Evolutionary conservation across 345 rosid species (phyloP).

Genomic region (Aurinia saxatilis): DNA sequence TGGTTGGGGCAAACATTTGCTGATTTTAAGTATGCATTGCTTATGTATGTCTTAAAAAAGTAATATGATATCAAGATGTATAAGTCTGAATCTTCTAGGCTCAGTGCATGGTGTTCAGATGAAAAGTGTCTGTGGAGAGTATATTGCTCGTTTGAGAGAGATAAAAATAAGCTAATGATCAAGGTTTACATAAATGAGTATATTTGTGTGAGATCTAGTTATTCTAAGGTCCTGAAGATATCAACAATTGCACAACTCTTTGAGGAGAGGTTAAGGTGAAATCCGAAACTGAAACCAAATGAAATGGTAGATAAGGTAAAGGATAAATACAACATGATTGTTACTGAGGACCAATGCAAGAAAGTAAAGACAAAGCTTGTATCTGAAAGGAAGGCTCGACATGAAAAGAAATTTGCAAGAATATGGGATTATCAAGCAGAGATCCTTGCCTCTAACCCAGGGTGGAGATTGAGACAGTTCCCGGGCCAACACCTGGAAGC

Average conservation of each 20-base stretch:
- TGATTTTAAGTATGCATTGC: not conserved
- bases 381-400: too few species aligned
- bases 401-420: too few species aligned
- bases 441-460: too few species aligned
- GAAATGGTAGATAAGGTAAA: not conserved
- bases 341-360: not conserved
- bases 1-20: not conserved
- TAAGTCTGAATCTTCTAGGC: not conserved
- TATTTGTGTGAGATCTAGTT: not conserved
- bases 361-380: not conserved
- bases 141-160: not conserved
- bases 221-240: not conserved
- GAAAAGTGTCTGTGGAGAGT: not conserved
- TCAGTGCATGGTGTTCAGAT: not conserved
- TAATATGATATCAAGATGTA: not conserved
- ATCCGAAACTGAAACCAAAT: not conserved
- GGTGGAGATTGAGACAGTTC: too few species aligned
- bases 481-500: too few species aligned
- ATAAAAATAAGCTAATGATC: not conserved
- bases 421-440: too few species aligned
- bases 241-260: not conserved
- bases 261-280: not conserved
- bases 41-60: not conserved
- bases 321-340: not conserved
- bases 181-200: not conserved